Base-by-base conservation (phyloP, 2,329 filamentous ascomycete species). In the Fusarium floridanum region DNA sequence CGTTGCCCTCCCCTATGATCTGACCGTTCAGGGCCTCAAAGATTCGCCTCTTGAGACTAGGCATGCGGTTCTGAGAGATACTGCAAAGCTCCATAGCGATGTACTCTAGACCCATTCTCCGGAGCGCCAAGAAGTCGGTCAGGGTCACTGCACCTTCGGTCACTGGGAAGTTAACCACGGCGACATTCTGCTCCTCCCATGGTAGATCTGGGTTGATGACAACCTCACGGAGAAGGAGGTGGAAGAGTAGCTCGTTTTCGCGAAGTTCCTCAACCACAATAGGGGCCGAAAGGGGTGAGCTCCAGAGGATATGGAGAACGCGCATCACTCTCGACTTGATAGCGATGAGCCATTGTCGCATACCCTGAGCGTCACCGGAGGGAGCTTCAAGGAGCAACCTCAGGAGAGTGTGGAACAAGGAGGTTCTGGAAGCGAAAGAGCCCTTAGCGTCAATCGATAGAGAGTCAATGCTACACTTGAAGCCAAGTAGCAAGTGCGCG, bases 401-500 rank as follows among this genome's bases (percentile, higher is more conserved):
- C 59, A 97, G 85, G 60, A 98, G 88, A 11, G 91, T 89, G 84
- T 99, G 96, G 80, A 99, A 95, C 16, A 99, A 85, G 1, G 97
- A 96, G 22, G 88, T 89, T 16, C 91, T 89, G 17, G 89, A 86
- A 14, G 91, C 89, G 82, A 98, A 97, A 3, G 93, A 84, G 57
- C 95, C 90, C 32, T 91, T 89, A 1, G 91, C 84, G 61, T 93
- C 88, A 36, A 97, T 85, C 27, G 91, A 91, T 3, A 98, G 86
- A 11, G 89, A 88, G 72, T 91, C 92, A 39, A 92, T 90, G 50
- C 91, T 90, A 78, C 95, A 97, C 66, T 89, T 89, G 81, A 99
- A 98, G 0, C 97, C 97, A 6, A 99, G 90, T 2, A 99, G 86
- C 55, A 97, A 88, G 82, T 99, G 97, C 0, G 96, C 97, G 75